Conservation (phyloP, 495 filamentous ascomycete species). For the Jackrogersella minutella region DNA sequence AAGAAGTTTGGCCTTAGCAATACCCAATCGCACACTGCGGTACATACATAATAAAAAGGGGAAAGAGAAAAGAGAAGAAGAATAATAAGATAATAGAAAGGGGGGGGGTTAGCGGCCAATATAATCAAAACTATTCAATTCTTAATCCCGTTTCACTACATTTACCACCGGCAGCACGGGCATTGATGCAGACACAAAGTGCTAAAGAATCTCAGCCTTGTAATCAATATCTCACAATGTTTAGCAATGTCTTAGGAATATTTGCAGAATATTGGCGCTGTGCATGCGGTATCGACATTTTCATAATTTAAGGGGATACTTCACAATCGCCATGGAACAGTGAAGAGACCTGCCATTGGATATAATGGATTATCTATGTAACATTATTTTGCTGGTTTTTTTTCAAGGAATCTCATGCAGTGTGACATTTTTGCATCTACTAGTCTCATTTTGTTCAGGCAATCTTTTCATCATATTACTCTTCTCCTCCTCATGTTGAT, state of each 20-base stretch:
- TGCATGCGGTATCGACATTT: constrained; percentile 14
- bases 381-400: constrained; percentile 1
- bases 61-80: background rate
- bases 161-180: too few species aligned
- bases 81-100: background rate
- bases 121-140: background rate
- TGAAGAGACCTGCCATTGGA: constrained; percentile 27
- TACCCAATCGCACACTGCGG: too few species aligned
- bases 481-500: background rate
- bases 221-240: constrained; percentile 16
- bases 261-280: constrained; percentile 33
- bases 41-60: background rate
- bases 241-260: constrained; percentile 26
- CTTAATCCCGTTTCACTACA: background rate
- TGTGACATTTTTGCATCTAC: constrained; percentile 10
- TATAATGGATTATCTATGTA: constrained; percentile 7
- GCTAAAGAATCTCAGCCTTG: constrained; percentile 21
- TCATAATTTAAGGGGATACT: constrained; percentile 27
- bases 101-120: background rate
- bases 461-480: background rate
- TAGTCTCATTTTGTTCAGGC: background rate
- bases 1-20: too few species aligned
- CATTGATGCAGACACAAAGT: background rate
- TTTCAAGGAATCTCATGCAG: constrained; percentile 1
- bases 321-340: constrained; percentile 16